Evolutionary conservation across 1,284 basidiomycete species (phyloP).

Genomic region (Pseudozyma sp.): DNA sequence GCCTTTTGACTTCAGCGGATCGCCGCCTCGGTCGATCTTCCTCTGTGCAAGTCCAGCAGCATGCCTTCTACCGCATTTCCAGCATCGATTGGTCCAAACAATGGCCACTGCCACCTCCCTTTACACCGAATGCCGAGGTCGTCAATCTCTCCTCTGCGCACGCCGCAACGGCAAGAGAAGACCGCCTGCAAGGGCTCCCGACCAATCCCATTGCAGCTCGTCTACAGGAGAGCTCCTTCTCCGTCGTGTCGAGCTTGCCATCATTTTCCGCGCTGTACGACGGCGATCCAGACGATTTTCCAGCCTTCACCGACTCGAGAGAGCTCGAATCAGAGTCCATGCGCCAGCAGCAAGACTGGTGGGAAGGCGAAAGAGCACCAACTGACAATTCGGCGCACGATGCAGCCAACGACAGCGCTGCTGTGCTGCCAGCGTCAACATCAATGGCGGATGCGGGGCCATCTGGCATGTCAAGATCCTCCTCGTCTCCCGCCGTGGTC

Average conservation of each 20-base stretch:
- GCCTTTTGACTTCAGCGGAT: constrained; percentile 39
- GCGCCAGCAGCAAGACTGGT: constrained; percentile 25
- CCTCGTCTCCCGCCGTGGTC: constrained; percentile 36
- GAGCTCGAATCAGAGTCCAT: constrained; percentile 32
- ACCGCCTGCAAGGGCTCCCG: constrained; percentile 2
- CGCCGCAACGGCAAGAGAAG: constrained; percentile 1
- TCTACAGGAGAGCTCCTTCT: constrained; percentile 29
- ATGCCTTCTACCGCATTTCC: constrained; percentile 44
- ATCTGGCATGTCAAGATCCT: constrained; percentile 31
- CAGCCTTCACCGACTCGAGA: constrained; percentile 56
- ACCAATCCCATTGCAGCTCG: constrained; percentile 13
- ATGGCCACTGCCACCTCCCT: constrained; percentile 53
- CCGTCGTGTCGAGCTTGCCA: constrained; percentile 51
- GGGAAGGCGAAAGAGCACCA: constrained; percentile 7
- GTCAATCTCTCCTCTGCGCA: constrained; percentile 26
- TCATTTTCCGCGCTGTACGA: constrained; percentile 61
- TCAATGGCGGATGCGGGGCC: background rate
- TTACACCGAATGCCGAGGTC: constrained; percentile 51
- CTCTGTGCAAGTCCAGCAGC: constrained; percentile 52
- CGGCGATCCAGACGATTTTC: constrained; percentile 62
- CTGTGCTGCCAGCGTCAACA: constrained; percentile 1
- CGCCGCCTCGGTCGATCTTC: constrained; percentile 50
- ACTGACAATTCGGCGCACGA: background rate
- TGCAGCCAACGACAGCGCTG: background rate
- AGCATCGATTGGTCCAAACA: constrained; percentile 56